Conservation (phyloP, 2,329 filamentous ascomycete genomes). For the Alternaria brassicae region DNA sequence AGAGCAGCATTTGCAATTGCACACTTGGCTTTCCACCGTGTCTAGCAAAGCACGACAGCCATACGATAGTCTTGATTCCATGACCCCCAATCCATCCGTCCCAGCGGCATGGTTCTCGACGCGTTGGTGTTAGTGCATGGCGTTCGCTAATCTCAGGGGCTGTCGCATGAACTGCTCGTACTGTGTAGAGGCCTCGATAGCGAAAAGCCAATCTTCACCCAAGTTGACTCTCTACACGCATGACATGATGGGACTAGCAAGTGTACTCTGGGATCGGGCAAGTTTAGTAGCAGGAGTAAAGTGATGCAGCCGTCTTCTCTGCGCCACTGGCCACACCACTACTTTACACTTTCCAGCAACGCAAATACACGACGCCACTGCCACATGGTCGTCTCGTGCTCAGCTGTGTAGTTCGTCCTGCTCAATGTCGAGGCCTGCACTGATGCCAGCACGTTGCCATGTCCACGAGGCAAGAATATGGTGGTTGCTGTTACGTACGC, state of each 20-base stretch:
- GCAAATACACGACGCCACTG: background rate
- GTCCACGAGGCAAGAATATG: background rate
- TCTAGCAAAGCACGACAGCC: background rate
- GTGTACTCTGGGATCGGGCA: background rate
- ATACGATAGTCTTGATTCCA: background rate
- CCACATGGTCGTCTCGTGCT: background rate
- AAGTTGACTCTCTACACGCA: no score
- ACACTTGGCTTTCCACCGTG: background rate
- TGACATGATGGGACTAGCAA: background rate
- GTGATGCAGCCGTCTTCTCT: background rate
- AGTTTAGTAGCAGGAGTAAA: background rate
- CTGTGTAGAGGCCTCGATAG: no score
- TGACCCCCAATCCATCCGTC: background rate
- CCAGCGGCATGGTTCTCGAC: constrained; percentile 1
- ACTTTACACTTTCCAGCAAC: background rate
- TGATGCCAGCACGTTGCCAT: background rate
- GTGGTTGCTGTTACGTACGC: constrained; percentile 23
- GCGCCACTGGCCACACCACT: background rate
- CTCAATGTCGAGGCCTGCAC: background rate
- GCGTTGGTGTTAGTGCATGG: background rate
- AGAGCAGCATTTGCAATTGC: background rate
- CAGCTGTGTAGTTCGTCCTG: no score
- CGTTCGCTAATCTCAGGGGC: constrained; percentile 18
- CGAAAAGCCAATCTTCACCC: no score
- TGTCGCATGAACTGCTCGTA: background rate